Evolutionary conservation across 1,284 basidiomycete species (phyloP), one percentile per base, ranked within the genome.

Genomic region (Naganishia liquefaciens): DNA sequence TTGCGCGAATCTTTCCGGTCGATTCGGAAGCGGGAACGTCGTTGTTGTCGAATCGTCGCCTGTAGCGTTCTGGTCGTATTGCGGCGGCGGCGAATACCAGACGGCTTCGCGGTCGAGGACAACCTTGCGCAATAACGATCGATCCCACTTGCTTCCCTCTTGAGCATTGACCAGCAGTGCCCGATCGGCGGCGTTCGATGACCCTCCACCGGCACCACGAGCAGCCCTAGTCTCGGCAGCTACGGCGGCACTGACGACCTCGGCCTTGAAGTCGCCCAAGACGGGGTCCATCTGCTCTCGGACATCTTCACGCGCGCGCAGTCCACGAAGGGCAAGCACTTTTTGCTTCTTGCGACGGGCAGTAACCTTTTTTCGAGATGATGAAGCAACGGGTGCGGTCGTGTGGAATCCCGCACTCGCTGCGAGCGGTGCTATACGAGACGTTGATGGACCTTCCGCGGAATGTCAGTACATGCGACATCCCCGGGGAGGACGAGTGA

Each of bases 41-140:
- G 23, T n/a, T 3, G 17, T 37, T 33, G 51, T 39, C 7, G 42
- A 2, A 25, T 50, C 39, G 15, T 53, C 42, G 25, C 5, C 42
- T 13, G 37, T 5, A 0, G 40, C 28, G 23, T 49, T 61, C 15
- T 44, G 21, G 15, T 65, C 51, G 54, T 77, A 78, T 46, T 74
- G 70, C 42, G 76, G 73, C 23, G 74, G 70, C 7, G 72, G 64
- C 9, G 72, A 63, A 62, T 75, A 74, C 69, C 75, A 77, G 33
- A 78, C 69, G 19, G 68, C 63, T 28, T 72, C 62, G 23, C 73
- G 67, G 33, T 67, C 67, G 11, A 75, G 63, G 1, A 74, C 64
- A 25, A 66, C 40, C 30, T 68, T 58, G 27, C 62, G 64, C 19
- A 68, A 47, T 43, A 68, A 43, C 9, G 61, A 63, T 40, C 30